Evolutionary conservation across 148 eudicot genomes (phyloP).

Genomic region (Spergularia bocconei): DNA sequence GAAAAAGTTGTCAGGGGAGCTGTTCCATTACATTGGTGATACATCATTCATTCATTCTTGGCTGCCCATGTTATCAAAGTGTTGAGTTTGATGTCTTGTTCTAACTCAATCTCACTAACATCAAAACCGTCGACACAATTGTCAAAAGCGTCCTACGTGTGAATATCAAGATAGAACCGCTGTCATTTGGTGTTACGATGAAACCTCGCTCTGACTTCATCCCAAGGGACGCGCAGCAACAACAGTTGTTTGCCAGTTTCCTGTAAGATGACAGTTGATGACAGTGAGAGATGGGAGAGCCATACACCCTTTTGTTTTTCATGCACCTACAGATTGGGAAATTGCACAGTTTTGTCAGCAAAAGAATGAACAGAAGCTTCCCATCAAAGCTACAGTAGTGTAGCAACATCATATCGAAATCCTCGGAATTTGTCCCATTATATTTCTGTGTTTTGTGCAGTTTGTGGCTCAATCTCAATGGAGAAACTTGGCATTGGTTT

Average conservation of each 20-base stretch:
- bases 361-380: neutral
- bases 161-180: too few species aligned
- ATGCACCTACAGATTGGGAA: neutral
- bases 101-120: too few species aligned
- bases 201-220: too few species aligned
- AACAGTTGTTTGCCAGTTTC: too few species aligned
- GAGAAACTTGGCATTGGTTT: conserved; percentile 12
- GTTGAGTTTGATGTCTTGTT: too few species aligned
- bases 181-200: neutral
- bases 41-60: too few species aligned
- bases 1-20: neutral
- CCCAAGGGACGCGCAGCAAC: too few species aligned
- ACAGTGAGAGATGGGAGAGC: conserved; percentile 5
- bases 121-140: too few species aligned
- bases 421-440: conserved; percentile 13
- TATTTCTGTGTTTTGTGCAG: conserved; percentile 1
- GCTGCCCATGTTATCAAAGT: too few species aligned
- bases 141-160: too few species aligned
- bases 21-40: too few species aligned
- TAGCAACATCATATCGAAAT: neutral
- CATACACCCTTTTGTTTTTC: neutral
- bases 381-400: neutral
- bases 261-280: neutral
- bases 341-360: conserved; percentile 7
- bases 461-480: neutral